Evolutionary conservation across 2,329 filamentous ascomycete species (phyloP).

Genomic region (Ascochyta lentis): DNA sequence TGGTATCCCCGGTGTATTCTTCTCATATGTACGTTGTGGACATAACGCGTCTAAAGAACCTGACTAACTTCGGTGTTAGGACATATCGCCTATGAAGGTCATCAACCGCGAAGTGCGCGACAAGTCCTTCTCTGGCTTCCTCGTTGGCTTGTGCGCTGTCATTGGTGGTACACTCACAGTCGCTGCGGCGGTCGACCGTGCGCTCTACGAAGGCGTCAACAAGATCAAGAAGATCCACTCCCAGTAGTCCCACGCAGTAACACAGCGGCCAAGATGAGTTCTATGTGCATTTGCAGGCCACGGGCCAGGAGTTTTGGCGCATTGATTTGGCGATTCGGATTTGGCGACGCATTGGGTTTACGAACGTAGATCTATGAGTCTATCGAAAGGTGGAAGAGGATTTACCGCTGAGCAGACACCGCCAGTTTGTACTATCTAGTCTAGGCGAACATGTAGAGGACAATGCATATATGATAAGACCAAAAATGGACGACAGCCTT

Average conservation of each 20-base stretch:
- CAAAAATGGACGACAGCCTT: background rate
- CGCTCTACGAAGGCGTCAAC: conserved; percentile 85
- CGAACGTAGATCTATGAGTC: conserved; percentile 11
- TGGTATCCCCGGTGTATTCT: conserved; percentile 97
- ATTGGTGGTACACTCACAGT: conserved; percentile 95
- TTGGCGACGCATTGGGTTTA: background rate
- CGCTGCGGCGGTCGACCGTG: conserved; percentile 89
- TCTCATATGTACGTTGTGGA: conserved; percentile 80
- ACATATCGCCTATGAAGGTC: conserved; percentile 99
- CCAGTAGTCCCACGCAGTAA: conserved; percentile 48
- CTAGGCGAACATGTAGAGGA: conserved; percentile 3
- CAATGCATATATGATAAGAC: conserved; percentile 6
- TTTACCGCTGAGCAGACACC: conserved; percentile 7
- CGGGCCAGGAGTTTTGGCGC: conserved; percentile 18
- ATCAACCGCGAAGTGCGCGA: conserved; percentile 91
- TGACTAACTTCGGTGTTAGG: conserved; percentile 60
- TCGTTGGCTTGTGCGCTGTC: conserved; percentile 92
- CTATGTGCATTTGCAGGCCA: conserved; percentile 3
- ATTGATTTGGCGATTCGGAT: background rate
- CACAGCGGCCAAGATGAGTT: background rate
- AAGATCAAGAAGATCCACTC: conserved; percentile 86
- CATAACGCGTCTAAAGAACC: background rate
- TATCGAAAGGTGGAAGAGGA: background rate
- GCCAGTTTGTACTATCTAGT: conserved; percentile 18
- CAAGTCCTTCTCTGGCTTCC: conserved; percentile 90